phyloP scores from a whole-genome alignment of 805 yeast genomes.

The Kodamaea hsintzibuensis region DNA sequence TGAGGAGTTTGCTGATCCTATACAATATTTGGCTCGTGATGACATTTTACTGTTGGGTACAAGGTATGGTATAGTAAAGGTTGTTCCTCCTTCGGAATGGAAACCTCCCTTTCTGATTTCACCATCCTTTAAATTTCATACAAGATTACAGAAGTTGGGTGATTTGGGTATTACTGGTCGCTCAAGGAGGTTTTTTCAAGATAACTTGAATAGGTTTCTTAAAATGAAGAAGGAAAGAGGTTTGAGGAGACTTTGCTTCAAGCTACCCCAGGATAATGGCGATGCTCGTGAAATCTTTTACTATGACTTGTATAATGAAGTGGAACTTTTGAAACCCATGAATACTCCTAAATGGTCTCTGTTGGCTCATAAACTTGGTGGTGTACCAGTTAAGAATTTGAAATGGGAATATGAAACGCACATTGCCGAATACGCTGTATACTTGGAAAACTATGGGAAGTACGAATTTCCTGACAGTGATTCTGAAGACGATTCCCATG shows the following conservation, averaged over 20 bases:
- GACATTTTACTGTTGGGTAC: conserved; percentile 44
- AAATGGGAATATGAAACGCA: conserved; percentile 24
- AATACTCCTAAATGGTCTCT: conserved; percentile 5
- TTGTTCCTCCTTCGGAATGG: conserved; percentile 56
- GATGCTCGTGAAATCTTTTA: conserved; percentile 24
- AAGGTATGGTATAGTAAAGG: conserved; percentile 51
- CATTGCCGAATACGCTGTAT: conserved; percentile 35
- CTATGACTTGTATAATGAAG: conserved; percentile 41
- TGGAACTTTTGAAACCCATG: conserved; percentile 18
- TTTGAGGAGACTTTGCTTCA: conserved; percentile 11
- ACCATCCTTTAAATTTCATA: conserved; percentile 58
- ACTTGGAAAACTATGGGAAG: conserved; percentile 25
- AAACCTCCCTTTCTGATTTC: conserved; percentile 57
- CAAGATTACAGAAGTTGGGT: conserved; percentile 65
- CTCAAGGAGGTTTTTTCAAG: conserved; percentile 60
- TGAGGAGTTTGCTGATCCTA: conserved; percentile 51
- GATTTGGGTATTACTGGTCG: conserved; percentile 66
- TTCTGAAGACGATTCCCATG: conserved; percentile 27
- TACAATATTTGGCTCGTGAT: conserved; percentile 45
- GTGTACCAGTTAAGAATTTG: conserved; percentile 12
- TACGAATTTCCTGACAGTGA: conserved; percentile 33
- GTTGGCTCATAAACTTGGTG: conserved; percentile 3
- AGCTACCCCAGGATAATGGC: not conserved
- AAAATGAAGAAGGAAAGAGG: conserved; percentile 41
- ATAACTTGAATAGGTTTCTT: conserved; percentile 59